Conservation (phyloP, 2,329 filamentous ascomycete species). For the Berkeleyomyces rouxiae region DNA sequence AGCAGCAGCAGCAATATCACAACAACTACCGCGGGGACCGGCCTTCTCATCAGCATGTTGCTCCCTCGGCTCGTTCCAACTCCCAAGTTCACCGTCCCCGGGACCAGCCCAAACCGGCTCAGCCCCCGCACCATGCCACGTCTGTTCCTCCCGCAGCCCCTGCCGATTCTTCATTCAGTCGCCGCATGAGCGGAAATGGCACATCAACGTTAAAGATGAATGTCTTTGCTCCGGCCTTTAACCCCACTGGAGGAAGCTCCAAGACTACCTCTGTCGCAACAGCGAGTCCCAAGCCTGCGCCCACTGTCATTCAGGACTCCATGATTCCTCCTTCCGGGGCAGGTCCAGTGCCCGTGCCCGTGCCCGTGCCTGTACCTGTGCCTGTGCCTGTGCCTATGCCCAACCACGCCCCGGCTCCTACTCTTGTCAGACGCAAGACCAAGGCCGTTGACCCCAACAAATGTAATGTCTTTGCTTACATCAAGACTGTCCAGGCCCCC, state of each 20-base stretch:
- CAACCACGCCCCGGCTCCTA: conserved; percentile 15
- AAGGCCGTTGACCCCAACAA: conserved; percentile 56
- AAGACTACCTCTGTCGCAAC: conserved; percentile 5
- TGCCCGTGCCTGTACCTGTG: not conserved
- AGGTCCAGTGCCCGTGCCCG: not conserved
- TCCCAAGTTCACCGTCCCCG: not conserved
- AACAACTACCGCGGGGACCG: conserved; percentile 4
- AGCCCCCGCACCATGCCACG: conserved; percentile 40
- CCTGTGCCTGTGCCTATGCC: not conserved
- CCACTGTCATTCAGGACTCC: not conserved
- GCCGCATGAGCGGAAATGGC: conserved; percentile 31
- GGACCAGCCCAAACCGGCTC: conserved; percentile 1
- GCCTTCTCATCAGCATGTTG: not conserved
- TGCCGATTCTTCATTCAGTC: conserved; percentile 34
- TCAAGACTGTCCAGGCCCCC: conserved; percentile 39
- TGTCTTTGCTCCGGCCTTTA: conserved; percentile 65
- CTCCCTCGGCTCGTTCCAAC: not conserved
- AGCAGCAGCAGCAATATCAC: conserved; percentile 3
- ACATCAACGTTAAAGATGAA: conserved; percentile 40
- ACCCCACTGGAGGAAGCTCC: conserved; percentile 38
- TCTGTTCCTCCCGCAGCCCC: conserved; percentile 51
- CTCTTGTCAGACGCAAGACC: conserved; percentile 53
- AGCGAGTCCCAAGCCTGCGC: conserved; percentile 1
- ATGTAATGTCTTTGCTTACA: conserved; percentile 36
- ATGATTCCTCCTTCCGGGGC: not conserved